Evolutionary conservation across 2,329 filamentous ascomycete genomes (phyloP), one percentile per base, ranked within the genome.

Genomic region (Fusarium phyllophilum): DNA sequence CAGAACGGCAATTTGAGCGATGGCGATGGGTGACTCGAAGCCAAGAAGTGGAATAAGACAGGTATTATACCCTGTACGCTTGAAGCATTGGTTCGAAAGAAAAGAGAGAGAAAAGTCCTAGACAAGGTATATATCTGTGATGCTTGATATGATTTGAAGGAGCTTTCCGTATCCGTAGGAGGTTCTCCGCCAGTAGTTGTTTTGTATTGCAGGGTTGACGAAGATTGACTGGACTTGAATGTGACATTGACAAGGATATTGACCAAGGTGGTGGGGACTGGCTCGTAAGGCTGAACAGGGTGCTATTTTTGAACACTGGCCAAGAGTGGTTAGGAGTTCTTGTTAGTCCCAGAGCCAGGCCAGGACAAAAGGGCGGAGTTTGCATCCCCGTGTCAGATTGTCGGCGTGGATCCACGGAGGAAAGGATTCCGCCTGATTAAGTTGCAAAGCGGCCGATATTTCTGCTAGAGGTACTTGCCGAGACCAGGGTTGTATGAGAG

Each of bases 201-300:
- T 56, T 45, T 63, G 41, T 52, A 49, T 63, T 54, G 24, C 67
- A 70, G 64, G 61, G 41, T 54, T 42, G 45, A 31, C n/a, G 44
- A 71, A 49, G 45, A 45, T 39, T 52, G 42, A 42, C 52, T 70
- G 26, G 31, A 45, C 18, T 58, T 36, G 41, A 39, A 66, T 66
- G 59, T 66, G 48, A 61, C 72, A 63, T 36, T 56, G 33, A 56
- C 75, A 70, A 74, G 75, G 75, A 73, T 68, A 22, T 8, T 12
- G 62, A 65, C 68, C 38, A 63, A 55, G 63, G 69, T 72, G 62
- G 75, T 76, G 75, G 76, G 59, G 71, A 64, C 62, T 33, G 31
- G 49, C 72, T 68, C 73, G 76, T 78, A 78, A 78, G 76, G 76
- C 76, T 78, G 76, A 78, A 78, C 75, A 78, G 70, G 73, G 65